Evolutionary conservation across 179 eudicot species (phyloP).

Genomic region (Beta corolliflora): DNA sequence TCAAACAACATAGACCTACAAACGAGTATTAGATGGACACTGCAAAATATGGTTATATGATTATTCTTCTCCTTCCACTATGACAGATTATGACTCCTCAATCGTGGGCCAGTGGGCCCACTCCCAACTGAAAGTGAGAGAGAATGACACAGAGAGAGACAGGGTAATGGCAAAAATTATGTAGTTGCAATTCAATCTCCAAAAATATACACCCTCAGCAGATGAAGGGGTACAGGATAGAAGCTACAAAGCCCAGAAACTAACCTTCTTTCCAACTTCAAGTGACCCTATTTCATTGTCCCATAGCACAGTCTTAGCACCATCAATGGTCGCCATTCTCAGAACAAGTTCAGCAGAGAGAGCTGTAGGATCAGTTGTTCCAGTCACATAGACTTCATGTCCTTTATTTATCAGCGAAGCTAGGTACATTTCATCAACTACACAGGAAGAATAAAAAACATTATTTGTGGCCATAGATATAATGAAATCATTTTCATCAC

Average conservation of each 20-base stretch:
- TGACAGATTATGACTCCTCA: not conserved
- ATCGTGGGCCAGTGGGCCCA: not conserved
- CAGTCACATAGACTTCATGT: slow-evolving; percentile 58
- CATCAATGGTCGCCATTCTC: slow-evolving; percentile 81
- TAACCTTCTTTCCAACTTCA: slow-evolving; percentile 86
- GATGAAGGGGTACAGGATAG: not conserved
- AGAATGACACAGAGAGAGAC: not conserved
- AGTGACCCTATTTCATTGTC: slow-evolving; percentile 86
- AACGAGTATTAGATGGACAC: not conserved
- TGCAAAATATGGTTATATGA: not conserved
- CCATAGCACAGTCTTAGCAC: slow-evolving; percentile 88
- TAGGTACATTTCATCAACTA: slow-evolving; percentile 97
- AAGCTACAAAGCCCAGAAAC: slow-evolving; percentile 10
- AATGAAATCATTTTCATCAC: not conserved
- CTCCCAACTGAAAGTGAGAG: not conserved
- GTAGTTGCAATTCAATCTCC: not conserved
- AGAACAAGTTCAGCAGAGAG: slow-evolving; percentile 79
- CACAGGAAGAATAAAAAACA: slow-evolving; percentile 9
- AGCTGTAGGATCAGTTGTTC: slow-evolving; percentile 85
- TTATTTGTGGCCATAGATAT: not conserved
- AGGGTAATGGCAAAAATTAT: not conserved
- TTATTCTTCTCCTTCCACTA: not conserved
- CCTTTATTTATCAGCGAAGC: slow-evolving; percentile 96
- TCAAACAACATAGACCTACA: not conserved
- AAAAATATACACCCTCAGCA: not conserved